Base-by-base conservation (phyloP, 2,329 filamentous ascomycete species). In the Fusarium coffeatum region DNA sequence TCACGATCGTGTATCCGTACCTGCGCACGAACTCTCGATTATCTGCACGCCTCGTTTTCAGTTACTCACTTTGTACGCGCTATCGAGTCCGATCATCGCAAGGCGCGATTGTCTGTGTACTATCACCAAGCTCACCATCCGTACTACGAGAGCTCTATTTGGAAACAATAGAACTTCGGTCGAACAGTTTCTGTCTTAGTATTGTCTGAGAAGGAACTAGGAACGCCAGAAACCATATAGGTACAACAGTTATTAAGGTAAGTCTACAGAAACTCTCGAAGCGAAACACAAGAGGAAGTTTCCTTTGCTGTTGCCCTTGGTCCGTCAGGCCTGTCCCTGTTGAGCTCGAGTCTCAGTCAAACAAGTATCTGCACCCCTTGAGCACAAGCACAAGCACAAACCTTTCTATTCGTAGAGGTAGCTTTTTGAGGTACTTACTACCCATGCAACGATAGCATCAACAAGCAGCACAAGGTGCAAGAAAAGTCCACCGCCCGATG, bases 301-400 rank as follows among this genome's bases (percentile, higher is more conserved):
- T 55, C 41, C 49, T 56, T 37, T 30, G 46, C 16, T 34, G 25
- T 59, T 71, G 69, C 72, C 72, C 61, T 74, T 74, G 72, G 69
- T 73, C 72, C 69, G 69, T 69, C 64, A 60, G 59, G 72, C 72
- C 62, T 73, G 59, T 72, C 68, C 71, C 60, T 62, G 61, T 69
- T 55, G 63, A 61, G 61, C 63, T 66, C 55, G 42, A 66, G 28
- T 45, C 57, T 67, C 50, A 50, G 62, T 66, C 63, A 55, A 66
- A 12, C 50, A 66, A 40, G 32, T 28, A 23, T 27, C 18, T 53
- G 41, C 56, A 63, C 55, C 65, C 66, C 60, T 45, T 42, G 50
- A 43, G 27, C 22, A 58, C 13, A 15, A 32, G 13, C 30, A 32
- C 45, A 51, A 27, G 15, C 45, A 37, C 55, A 41, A 54, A 58